Conservation (phyloP, 2,329 filamentous ascomycete genomes). For the Fusarium solani-melongenae region DNA sequence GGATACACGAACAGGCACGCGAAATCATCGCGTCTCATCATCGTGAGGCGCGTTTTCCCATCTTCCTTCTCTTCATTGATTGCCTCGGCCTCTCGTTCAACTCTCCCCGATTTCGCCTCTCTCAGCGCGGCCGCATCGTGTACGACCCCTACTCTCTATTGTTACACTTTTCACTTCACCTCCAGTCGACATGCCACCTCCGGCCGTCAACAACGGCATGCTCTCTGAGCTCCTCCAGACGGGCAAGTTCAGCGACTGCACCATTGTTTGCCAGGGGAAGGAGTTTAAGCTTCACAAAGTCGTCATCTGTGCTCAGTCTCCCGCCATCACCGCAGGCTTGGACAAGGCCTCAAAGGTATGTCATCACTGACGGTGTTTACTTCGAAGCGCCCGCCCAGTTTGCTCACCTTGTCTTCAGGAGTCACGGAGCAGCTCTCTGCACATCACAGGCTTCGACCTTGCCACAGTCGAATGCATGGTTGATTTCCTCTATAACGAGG, state of each 20-base stretch:
- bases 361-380: no score
- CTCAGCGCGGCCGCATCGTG: background rate
- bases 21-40: background rate
- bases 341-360: conserved; percentile 22
- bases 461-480: conserved; percentile 32
- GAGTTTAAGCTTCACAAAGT: conserved; percentile 37
- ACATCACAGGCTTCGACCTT: conserved; percentile 23
- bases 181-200: background rate
- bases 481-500: conserved; percentile 34
- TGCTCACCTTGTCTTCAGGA: conserved; percentile 18
- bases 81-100: no score
- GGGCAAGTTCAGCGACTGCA: conserved; percentile 27
- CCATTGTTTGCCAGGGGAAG: conserved; percentile 21
- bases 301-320: conserved; percentile 35
- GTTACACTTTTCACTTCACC: background rate
- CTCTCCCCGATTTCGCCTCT: background rate
- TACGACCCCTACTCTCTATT: background rate
- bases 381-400: background rate
- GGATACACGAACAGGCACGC: background rate
- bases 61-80: no score
- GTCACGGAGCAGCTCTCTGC: conserved; percentile 14
- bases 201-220: background rate
- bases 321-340: conserved; percentile 24
- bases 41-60: background rate
- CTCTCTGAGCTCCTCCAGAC: background rate